A percentile compares a stretch with the other conserved stretches of the same genome.
Evolutionary conservation across 2,329 filamentous ascomycete genomes (phyloP).

Genomic region (Thelonectria olida): DNA sequence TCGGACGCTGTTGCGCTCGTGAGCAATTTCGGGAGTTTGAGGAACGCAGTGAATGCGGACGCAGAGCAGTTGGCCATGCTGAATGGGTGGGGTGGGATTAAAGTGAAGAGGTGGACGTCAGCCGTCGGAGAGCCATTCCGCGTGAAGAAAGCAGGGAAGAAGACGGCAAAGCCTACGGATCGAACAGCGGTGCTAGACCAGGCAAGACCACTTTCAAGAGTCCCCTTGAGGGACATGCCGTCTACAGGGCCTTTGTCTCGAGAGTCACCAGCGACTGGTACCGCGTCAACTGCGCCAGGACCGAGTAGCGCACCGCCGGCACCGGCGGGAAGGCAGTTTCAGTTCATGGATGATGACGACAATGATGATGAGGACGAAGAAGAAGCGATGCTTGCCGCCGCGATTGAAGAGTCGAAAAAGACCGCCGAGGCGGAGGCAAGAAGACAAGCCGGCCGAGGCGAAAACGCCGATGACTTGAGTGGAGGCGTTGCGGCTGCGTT

Average conservation of each 20-base stretch:
- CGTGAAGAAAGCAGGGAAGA: slow-evolving; percentile 73
- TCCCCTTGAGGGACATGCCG: slow-evolving; percentile 53
- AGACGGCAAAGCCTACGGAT: slow-evolving; percentile 39
- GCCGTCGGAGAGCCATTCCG: slow-evolving; percentile 88
- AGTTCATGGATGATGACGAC: slow-evolving; percentile 53
- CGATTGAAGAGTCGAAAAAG: slow-evolving; percentile 57
- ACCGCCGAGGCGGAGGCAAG: slow-evolving; percentile 43
- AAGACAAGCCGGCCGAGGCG: slow-evolving; percentile 29
- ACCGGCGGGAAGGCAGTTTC: slow-evolving; percentile 45
- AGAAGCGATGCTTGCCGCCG: slow-evolving; percentile 59
- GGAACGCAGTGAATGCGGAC: slow-evolving; percentile 86
- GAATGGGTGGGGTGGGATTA: slow-evolving; percentile 95
- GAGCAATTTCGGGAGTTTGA: slow-evolving; percentile 89
- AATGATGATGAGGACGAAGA: slow-evolving; percentile 56
- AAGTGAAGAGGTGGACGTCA: slow-evolving; percentile 85
- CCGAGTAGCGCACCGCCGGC: slow-evolving; percentile 13
- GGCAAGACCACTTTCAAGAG: slow-evolving; percentile 51
- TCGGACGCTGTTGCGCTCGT: slow-evolving; percentile 92
- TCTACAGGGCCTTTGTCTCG: slow-evolving; percentile 29
- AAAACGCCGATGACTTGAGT: slow-evolving; percentile 54
- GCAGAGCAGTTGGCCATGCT: slow-evolving; percentile 86
- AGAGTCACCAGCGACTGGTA: slow-evolving; percentile 31
- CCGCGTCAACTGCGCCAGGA: slow-evolving; percentile 11
- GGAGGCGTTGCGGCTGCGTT: slow-evolving; percentile 70
- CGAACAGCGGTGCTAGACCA: slow-evolving; percentile 46